Conservation (phyloP, 306 rosid species). For the Abrus precatorius region DNA sequence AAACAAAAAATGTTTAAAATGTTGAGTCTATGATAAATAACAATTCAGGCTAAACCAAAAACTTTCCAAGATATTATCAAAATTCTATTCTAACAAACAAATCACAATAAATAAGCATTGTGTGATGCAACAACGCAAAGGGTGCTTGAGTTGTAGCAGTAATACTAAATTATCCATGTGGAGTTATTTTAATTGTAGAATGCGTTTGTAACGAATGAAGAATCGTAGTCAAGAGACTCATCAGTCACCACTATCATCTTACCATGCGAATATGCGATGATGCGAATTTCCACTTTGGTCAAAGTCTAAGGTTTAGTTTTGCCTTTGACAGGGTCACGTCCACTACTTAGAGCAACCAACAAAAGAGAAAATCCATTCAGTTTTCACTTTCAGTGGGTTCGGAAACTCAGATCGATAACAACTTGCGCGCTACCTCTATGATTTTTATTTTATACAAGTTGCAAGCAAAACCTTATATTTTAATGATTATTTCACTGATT, state of each 20-base stretch:
- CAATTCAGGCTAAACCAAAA: no score
- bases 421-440: slow-evolving; percentile 4
- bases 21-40: no score
- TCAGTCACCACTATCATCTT: background rate
- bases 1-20: no score
- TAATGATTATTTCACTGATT: background rate
- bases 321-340: slow-evolving; percentile 18
- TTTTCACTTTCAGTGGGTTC: background rate
- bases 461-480: background rate
- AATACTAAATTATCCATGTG: no score
- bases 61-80: no score
- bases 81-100: no score
- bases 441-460: background rate
- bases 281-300: slow-evolving; percentile 16
- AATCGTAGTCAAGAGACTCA: background rate
- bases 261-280: background rate
- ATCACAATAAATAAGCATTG: no score
- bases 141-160: no score
- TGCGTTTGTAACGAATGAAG: no score
- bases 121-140: no score
- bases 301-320: slow-evolving; percentile 12
- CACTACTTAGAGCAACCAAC: background rate
- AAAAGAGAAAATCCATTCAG: background rate
- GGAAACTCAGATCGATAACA: slow-evolving; percentile 18
- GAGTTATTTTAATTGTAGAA: no score